phyloP scores from a whole-genome alignment of 148 eudicot genomes.

The Rhododendron griersonianum region DNA sequence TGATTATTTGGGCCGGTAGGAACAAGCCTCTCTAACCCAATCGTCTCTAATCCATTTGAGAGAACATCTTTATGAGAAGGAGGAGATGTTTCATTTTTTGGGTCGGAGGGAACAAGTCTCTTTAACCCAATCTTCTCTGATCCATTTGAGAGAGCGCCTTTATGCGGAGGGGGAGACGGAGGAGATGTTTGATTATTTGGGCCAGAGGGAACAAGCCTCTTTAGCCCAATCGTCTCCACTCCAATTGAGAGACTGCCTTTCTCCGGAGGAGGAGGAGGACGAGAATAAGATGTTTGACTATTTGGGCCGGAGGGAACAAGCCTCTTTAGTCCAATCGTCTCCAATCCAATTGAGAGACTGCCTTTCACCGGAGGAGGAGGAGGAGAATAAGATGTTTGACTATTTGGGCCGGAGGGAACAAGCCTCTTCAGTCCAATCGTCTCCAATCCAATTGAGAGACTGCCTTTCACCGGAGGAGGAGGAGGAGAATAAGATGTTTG shows the following conservation, averaged over 20 bases:
- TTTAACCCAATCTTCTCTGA: not conserved
- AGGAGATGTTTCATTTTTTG: not conserved
- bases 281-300: not conserved
- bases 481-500: not conserved
- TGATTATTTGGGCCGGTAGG: not conserved
- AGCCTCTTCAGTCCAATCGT: not conserved
- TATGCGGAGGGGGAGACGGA: not conserved
- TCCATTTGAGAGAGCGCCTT: not conserved
- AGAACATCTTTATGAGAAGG: not conserved
- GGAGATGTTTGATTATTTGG: not conserved
- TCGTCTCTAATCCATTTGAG: not conserved
- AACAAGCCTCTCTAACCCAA: not conserved
- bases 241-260: not conserved
- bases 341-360: not conserved
- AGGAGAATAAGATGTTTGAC: not conserved
- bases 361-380: not conserved
- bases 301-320: not conserved
- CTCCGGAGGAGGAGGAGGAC: not conserved
- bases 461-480: not conserved
- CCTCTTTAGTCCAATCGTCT: not conserved
- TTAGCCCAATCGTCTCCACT: not conserved
- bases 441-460: not conserved
- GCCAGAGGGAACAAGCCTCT: not conserved
- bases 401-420: not conserved
- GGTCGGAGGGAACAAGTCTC: not conserved